phyloP scores from a whole-genome alignment of 495 filamentous ascomycete genomes.

The Rusavskia elegans region DNA sequence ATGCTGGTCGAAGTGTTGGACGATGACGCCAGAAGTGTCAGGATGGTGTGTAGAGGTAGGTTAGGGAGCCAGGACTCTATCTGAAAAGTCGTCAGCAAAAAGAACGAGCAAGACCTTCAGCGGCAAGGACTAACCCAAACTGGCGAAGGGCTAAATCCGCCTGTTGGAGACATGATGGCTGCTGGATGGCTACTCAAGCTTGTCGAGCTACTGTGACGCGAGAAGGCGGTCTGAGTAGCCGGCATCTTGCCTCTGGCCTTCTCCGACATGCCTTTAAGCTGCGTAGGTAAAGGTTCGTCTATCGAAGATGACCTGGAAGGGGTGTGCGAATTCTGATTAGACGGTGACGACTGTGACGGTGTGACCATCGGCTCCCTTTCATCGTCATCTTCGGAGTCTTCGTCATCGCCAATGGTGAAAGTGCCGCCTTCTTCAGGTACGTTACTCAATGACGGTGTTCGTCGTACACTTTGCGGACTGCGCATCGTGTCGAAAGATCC shows the following conservation, averaged over 20 bases:
- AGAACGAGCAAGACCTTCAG: slow-evolving; percentile 4
- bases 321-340: slow-evolving; percentile 50
- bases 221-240: slow-evolving; percentile 68
- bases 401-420: slow-evolving; percentile 83
- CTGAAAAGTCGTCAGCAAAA: slow-evolving; percentile 23
- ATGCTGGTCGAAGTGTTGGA: slow-evolving; percentile 20
- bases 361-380: slow-evolving; percentile 34
- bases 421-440: slow-evolving; percentile 69
- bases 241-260: slow-evolving; percentile 96
- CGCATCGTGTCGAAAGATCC: slow-evolving; percentile 58
- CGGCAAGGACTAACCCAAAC: slow-evolving; percentile 39
- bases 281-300: slow-evolving; percentile 73
- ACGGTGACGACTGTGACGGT: slow-evolving; percentile 55
- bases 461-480: slow-evolving; percentile 44
- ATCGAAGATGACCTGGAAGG: slow-evolving; percentile 55
- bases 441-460: slow-evolving; percentile 47
- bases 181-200: slow-evolving; percentile 49
- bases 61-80: slow-evolving; percentile 91
- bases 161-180: slow-evolving; percentile 32
- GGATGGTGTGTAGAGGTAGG: slow-evolving; percentile 77
- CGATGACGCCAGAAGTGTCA: slow-evolving; percentile 55
- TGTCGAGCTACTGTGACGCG: slow-evolving; percentile 79
- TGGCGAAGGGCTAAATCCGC: slow-evolving; percentile 60
- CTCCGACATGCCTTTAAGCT: slow-evolving; percentile 93
- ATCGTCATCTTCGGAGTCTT: slow-evolving; percentile 63